Evolutionary conservation across 1,284 basidiomycete genomes (phyloP).

Genomic region (Sanguinoderma infundibulare): DNA sequence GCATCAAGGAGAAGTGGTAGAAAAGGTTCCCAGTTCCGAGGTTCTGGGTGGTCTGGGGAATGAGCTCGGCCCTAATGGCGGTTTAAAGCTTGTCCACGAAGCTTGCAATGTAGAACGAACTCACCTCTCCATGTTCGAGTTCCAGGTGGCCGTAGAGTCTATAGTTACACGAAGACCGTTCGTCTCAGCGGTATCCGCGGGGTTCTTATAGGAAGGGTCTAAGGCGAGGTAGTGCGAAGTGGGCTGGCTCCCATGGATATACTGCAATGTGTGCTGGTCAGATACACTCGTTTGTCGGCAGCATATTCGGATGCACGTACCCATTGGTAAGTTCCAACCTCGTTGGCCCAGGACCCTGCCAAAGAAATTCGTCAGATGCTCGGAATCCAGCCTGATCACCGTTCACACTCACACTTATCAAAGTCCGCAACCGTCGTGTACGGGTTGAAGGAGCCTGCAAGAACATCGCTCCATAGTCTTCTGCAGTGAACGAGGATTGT

Average conservation of each 20-base stretch:
- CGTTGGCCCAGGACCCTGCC: constrained; percentile 60
- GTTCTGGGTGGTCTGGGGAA: constrained; percentile 62
- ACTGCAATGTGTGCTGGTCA: constrained; percentile 40
- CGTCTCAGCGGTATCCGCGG: constrained; percentile 55
- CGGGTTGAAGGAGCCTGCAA: constrained; percentile 46
- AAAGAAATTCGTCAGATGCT: not conserved
- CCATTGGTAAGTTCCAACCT: constrained; percentile 65
- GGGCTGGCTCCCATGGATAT: constrained; percentile 61
- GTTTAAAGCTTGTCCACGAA: not conserved
- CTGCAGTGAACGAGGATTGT: not conserved
- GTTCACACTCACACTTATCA: constrained; percentile 50
- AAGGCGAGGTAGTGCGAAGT: constrained; percentile 61
- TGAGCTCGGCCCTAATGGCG: constrained; percentile 52
- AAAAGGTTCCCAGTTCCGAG: constrained; percentile 63
- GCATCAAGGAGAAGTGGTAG: constrained; percentile 68
- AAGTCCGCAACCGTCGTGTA: constrained; percentile 53
- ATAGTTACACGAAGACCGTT: constrained; percentile 63
- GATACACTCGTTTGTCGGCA: not conserved
- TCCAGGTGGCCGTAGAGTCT: constrained; percentile 56
- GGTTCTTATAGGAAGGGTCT: constrained; percentile 61
- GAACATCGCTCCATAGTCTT: not conserved
- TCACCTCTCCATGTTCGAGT: constrained; percentile 45
- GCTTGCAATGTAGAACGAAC: not conserved
- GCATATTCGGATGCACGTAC: constrained; percentile 30
- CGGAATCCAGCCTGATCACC: not conserved